Percentiles rank a stretch among this genome's conserved stretches.
Conservation (phyloP, 208 protist species). For the Crithidia fasciculata region DNA sequence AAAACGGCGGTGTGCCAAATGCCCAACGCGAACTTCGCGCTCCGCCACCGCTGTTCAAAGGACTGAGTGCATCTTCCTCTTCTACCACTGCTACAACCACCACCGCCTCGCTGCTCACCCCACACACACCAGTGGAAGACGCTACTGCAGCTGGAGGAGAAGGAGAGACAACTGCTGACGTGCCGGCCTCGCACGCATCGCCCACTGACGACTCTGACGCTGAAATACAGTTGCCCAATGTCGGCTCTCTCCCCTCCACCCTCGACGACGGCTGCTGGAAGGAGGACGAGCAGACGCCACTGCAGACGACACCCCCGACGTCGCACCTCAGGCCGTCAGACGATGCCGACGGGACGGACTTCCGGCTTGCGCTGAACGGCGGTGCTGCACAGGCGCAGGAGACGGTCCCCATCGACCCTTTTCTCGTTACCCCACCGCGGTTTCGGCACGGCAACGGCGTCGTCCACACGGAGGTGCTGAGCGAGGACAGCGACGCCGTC, state of each 20-base stretch:
- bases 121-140: background rate
- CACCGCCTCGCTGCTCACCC: background rate
- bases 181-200: background rate
- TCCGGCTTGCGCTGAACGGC: background rate
- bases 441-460: background rate
- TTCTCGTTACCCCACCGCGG: conserved; percentile 31
- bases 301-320: conserved; percentile 4
- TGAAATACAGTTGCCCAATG: background rate
- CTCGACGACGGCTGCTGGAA: conserved; percentile 39
- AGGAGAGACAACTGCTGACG: background rate
- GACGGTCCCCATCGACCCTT: conserved; percentile 31
- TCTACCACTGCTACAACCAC: background rate
- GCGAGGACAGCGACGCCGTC: conserved; percentile 1
- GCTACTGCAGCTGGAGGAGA: background rate
- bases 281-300: conserved; percentile 17
- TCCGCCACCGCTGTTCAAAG: background rate
- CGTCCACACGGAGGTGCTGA: background rate
- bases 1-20: background rate
- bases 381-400: conserved; percentile 7
- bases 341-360: background rate
- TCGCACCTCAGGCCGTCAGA: background rate
- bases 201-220: background rate
- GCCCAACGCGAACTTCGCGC: background rate
- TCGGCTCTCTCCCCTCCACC: conserved; percentile 30
- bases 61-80: background rate